phyloP scores from a whole-genome alignment of 192 early-diverging fungal species.

The Spinellus fusiger region DNA sequence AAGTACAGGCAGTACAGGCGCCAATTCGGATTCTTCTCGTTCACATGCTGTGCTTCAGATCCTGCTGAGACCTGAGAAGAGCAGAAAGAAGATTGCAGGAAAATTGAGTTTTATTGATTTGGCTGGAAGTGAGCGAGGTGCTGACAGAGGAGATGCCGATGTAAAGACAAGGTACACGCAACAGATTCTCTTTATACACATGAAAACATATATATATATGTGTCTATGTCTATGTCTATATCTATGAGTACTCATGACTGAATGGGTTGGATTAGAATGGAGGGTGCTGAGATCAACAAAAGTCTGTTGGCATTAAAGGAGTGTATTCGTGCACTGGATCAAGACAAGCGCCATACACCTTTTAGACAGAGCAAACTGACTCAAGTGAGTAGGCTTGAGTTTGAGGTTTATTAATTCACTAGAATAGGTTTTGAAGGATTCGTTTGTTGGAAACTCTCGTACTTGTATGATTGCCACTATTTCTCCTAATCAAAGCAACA shows the following conservation, averaged over 20 bases:
- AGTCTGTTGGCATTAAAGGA: constrained; percentile 96
- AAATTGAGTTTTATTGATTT: constrained; percentile 98
- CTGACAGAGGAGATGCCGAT: constrained; percentile 92
- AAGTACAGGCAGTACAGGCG: constrained; percentile 93
- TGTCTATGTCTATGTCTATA: no score
- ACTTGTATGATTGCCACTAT: constrained; percentile 99
- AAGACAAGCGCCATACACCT: constrained; percentile 92
- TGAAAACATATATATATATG: neutral
- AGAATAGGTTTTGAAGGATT: constrained; percentile 91
- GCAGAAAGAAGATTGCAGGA: constrained; percentile 57
- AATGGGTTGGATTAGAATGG: constrained; percentile 69
- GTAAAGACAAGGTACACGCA: constrained; percentile 88
- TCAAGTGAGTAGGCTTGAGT: constrained; percentile 46
- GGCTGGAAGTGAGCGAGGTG: constrained; percentile 96
- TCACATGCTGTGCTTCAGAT: constrained; percentile 98
- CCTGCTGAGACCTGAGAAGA: constrained; percentile 65
- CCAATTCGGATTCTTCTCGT: constrained; percentile 95
- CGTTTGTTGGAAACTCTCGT: constrained; percentile 94
- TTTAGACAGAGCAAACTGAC: constrained; percentile 98
- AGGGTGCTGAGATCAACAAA: constrained; percentile 99
- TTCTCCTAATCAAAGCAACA: constrained; percentile 91
- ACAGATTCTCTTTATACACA: constrained; percentile 1
- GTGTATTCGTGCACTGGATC: constrained; percentile 94
- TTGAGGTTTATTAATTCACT: neutral
- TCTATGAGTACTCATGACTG: no score